A percentile compares a stretch with the other conserved stretches of the same genome.
Evolutionary conservation across 2,329 filamentous ascomycete species (phyloP).

Genomic region (Clarireedia monteithiana): DNA sequence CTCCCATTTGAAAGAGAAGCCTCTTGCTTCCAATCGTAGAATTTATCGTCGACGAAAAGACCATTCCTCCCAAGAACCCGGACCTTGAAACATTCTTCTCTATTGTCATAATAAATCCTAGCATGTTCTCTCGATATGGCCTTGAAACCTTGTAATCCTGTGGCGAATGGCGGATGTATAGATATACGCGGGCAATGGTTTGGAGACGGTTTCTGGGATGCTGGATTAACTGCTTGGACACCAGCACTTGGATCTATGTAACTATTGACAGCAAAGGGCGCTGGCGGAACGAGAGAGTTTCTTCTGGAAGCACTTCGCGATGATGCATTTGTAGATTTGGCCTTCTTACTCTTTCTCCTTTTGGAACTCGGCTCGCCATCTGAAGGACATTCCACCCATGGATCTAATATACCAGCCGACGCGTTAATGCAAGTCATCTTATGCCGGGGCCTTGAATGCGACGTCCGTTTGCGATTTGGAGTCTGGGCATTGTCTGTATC

Average conservation of each 20-base stretch:
- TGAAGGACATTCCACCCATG: not conserved
- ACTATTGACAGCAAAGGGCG: constrained; percentile 16
- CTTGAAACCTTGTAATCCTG: constrained; percentile 56
- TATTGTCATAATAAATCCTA: constrained; percentile 62
- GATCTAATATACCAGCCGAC: constrained; percentile 54
- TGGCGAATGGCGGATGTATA: constrained; percentile 61
- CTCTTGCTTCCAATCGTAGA: constrained; percentile 31
- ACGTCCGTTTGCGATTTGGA: too few relatives aligned
- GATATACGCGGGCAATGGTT: constrained; percentile 58
- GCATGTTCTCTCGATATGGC: constrained; percentile 68
- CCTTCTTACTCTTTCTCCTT: constrained; percentile 35
- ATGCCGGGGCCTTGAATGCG: constrained; percentile 35
- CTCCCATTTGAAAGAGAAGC: constrained; percentile 42
- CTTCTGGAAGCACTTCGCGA: constrained; percentile 28
- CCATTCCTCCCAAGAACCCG: constrained; percentile 52
- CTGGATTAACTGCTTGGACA: not conserved
- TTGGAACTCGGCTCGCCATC: constrained; percentile 2
- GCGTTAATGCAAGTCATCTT: constrained; percentile 57
- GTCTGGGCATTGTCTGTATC: not conserved
- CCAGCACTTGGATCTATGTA: not conserved
- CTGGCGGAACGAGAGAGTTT: constrained; percentile 21
- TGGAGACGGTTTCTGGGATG: constrained; percentile 43
- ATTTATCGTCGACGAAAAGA: constrained; percentile 57
- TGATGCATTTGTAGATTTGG: constrained; percentile 39
- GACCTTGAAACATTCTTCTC: constrained; percentile 57